Evolutionary conservation across 768 basidiomycete genomes (phyloP).

Genomic region (Clitopilus hobsonii): DNA sequence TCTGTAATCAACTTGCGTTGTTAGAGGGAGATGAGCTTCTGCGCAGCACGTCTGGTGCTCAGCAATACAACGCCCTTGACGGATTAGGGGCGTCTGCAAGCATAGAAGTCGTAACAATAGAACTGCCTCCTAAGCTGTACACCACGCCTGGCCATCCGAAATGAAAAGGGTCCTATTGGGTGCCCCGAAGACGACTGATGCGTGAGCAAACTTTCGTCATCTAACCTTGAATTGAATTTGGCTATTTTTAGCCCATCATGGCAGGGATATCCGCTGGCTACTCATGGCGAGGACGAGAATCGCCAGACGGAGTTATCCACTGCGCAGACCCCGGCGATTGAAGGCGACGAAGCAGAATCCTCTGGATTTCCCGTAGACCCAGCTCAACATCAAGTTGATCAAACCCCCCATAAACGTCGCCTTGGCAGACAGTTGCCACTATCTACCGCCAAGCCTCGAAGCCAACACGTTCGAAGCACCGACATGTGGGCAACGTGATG

Average conservation of each 20-base stretch:
- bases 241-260: not conserved
- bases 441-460: not conserved
- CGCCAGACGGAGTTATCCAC: not conserved
- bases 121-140: not conserved
- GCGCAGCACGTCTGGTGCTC: not conserved
- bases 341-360: not conserved
- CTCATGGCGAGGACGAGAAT: not conserved
- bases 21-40: not conserved
- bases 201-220: not conserved
- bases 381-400: no score
- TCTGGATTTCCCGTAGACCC: not conserved
- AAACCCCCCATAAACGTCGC: no score
- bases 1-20: not conserved
- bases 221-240: not conserved
- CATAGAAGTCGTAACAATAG: no score
- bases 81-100: no score
- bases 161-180: not conserved
- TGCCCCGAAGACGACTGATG: not conserved
- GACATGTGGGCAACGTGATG: not conserved
- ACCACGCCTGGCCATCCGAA: not conserved
- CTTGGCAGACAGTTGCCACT: no score
- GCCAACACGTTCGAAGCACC: not conserved
- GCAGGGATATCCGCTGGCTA: not conserved
- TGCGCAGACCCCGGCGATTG: not conserved
- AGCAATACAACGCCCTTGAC: no score